A percentile compares a stretch with the other conserved stretches of the same genome.
Conservation (phyloP, 1,284 basidiomycete species). For the Cystobasidiaceae sp. region DNA sequence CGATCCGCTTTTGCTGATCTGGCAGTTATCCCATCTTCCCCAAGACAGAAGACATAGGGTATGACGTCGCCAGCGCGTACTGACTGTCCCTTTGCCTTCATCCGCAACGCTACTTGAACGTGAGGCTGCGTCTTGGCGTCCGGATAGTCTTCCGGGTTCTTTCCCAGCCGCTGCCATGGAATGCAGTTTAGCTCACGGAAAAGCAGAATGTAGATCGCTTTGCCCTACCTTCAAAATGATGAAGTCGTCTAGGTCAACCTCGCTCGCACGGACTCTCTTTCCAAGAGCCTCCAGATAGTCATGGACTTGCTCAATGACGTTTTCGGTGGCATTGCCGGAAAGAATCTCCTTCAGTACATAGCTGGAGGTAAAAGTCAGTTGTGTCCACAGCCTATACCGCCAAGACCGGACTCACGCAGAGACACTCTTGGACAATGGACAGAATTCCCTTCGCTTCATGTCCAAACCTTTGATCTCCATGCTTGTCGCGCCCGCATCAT, state of each 20-base stretch:
- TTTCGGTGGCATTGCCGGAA: slow-evolving; percentile 84
- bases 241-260: slow-evolving; percentile 81
- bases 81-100: slow-evolving; percentile 77
- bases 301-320: slow-evolving; percentile 85
- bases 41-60: slow-evolving; percentile 87
- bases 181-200: not conserved
- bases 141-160: slow-evolving; percentile 92
- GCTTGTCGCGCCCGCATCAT: slow-evolving; percentile 66
- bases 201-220: slow-evolving; percentile 22
- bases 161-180: slow-evolving; percentile 71
- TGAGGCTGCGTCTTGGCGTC: slow-evolving; percentile 93
- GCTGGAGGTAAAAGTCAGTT: slow-evolving; percentile 50
- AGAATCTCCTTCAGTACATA: slow-evolving; percentile 84
- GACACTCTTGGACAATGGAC: slow-evolving; percentile 80
- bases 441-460: slow-evolving; percentile 98
- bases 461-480: slow-evolving; percentile 92
- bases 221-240: slow-evolving; percentile 76
- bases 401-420: slow-evolving; percentile 63
- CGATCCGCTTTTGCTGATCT: slow-evolving; percentile 81
- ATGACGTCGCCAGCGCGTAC: slow-evolving; percentile 88
- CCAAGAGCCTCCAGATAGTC: slow-evolving; percentile 76
- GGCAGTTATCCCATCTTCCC: slow-evolving; percentile 64
- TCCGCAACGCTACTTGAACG: slow-evolving; percentile 88
- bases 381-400: not conserved
- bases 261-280: slow-evolving; percentile 68